These are phyloP conservation scores for Gypsophila paniculata DNA, from an alignment of 179 eudicot genomes.

Conservation along the genomic window DNA sequence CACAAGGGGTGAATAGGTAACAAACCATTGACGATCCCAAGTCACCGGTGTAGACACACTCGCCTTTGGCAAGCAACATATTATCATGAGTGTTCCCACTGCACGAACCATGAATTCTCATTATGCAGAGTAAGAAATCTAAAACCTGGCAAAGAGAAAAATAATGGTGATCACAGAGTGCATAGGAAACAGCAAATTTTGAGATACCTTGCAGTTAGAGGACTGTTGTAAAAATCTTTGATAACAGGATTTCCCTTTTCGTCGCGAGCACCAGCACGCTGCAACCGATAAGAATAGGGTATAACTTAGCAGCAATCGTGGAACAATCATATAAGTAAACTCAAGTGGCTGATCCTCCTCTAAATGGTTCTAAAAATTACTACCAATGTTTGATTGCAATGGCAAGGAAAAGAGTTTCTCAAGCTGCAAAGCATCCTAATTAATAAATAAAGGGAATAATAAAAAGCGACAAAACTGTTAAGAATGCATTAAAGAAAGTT, in stretches of 20 bases:
- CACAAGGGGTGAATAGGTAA: constrained; percentile 12
- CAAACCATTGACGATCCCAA: constrained; percentile 94
- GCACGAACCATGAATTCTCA: constrained; percentile 24
- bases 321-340: too few species aligned
- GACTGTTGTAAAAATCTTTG: constrained; percentile 76
- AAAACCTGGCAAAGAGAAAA: neutral
- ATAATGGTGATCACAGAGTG: neutral
- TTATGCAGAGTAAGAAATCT: constrained; percentile 2
- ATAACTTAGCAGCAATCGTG: too few species aligned
- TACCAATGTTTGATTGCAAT: neutral
- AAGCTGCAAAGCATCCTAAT: neutral
- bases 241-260: constrained; percentile 81
- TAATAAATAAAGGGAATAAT: too few species aligned
- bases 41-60: constrained; percentile 90
- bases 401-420: neutral
- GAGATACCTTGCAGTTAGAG: constrained; percentile 81
- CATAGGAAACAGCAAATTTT: constrained; percentile 11
- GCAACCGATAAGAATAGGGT: constrained; percentile 11
- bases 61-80: constrained; percentile 78
- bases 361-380: neutral
- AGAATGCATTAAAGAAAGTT: too few species aligned
- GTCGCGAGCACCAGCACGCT: constrained; percentile 97
- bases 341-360: too few species aligned
- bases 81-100: constrained; percentile 89
- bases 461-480: too few species aligned